Evolutionary conservation across 2,329 filamentous ascomycete genomes (phyloP).

Genomic region (Zasmidium cellare): DNA sequence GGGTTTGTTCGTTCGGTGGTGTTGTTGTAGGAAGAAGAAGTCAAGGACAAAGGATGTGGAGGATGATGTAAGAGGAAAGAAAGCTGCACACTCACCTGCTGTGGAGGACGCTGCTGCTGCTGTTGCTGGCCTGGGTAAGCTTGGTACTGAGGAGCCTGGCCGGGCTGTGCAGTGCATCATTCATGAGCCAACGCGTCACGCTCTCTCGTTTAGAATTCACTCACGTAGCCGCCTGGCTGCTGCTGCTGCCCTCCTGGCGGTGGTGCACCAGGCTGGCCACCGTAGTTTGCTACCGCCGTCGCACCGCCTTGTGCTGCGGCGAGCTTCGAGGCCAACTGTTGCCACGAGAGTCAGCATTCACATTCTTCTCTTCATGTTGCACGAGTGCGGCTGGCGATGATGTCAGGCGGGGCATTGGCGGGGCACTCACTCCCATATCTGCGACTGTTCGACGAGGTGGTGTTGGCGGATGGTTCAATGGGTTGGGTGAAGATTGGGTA

Average conservation of each 20-base stretch:
- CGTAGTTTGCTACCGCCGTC: conserved; percentile 27
- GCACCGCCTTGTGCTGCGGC: conserved; percentile 42
- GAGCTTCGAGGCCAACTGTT: conserved; percentile 49
- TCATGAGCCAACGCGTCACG: conserved; percentile 15
- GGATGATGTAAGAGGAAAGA: conserved; percentile 9
- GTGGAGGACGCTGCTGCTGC: conserved; percentile 2
- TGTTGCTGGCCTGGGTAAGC: conserved; percentile 39
- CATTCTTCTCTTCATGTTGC: neutral
- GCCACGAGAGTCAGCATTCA: neutral
- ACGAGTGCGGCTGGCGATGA: neutral
- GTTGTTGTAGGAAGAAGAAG: neutral
- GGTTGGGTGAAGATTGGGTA: neutral
- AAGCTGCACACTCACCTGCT: conserved; percentile 29
- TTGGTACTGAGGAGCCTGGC: conserved; percentile 56
- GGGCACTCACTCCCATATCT: conserved; percentile 2
- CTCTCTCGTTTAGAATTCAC: conserved; percentile 32
- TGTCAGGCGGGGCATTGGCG: conserved; percentile 1
- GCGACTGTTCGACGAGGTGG: neutral
- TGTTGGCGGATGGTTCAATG: no score
- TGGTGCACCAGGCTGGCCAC: conserved; percentile 35
- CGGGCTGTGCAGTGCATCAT: conserved; percentile 27
- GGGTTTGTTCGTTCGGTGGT: conserved; percentile 1
- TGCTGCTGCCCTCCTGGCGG: conserved; percentile 26
- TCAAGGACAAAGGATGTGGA: conserved; percentile 11
- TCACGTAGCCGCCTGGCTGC: conserved; percentile 55